Evolutionary conservation across 1,284 basidiomycete genomes (phyloP).

Genomic region (Puccinia triticina): DNA sequence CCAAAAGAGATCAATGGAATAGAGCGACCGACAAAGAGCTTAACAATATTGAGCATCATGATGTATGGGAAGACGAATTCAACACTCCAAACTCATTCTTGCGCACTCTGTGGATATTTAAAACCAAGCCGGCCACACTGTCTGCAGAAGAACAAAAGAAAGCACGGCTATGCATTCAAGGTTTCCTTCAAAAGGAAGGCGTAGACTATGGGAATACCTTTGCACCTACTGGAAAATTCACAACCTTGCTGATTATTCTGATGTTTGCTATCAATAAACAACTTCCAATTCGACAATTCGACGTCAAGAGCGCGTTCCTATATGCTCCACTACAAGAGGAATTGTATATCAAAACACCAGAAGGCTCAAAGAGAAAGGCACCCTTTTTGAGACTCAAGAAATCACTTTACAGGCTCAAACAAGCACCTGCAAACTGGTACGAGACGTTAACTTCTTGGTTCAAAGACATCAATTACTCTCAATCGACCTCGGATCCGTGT

Average conservation of each 20-base stretch:
- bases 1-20: neutral
- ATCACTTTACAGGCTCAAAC: no score
- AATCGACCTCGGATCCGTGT: no score
- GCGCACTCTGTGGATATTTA: no score
- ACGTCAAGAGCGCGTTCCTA: constrained; percentile 63
- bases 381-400: no score
- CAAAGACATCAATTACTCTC: no score
- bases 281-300: constrained; percentile 61
- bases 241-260: constrained; percentile 60
- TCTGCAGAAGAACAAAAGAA: no score
- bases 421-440: no score
- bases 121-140: no score
- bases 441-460: no score
- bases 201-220: constrained; percentile 63
- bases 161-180: constrained; percentile 62
- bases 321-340: constrained; percentile 63
- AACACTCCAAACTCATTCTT: no score
- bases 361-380: constrained; percentile 55
- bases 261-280: constrained; percentile 60
- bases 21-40: neutral
- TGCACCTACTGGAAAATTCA: constrained; percentile 61
- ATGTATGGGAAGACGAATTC: neutral
- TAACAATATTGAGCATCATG: neutral
- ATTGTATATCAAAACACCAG: constrained; percentile 61
- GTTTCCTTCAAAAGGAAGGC: constrained; percentile 63